These are phyloP conservation scores for Plasmodium gaboni DNA, from an alignment of 169 alveolate species.

Conservation along the genomic window DNA sequence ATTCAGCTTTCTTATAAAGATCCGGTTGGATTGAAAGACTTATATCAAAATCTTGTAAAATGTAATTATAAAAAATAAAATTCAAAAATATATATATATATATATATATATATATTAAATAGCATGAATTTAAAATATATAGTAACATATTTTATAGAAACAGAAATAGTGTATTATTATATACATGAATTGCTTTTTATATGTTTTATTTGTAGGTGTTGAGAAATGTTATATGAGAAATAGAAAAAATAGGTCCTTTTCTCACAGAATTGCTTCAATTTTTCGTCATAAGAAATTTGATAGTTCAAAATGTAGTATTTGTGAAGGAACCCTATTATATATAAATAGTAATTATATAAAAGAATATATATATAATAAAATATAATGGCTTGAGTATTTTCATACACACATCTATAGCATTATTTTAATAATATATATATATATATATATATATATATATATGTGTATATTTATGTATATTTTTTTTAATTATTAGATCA, in stretches of 20 bases:
- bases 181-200: background rate
- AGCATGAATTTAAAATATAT: too few relatives aligned
- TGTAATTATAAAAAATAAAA: constrained; percentile 14
- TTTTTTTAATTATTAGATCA: constrained; percentile 14
- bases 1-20: constrained; percentile 50
- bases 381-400: too few relatives aligned
- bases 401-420: too few relatives aligned
- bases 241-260: background rate
- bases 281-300: constrained; percentile 11
- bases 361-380: background rate
- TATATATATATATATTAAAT: too few relatives aligned
- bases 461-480: background rate
- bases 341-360: constrained; percentile 27
- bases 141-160: background rate
- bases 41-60: constrained; percentile 30
- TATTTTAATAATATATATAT: background rate
- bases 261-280: background rate
- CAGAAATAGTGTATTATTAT: background rate
- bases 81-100: background rate
- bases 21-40: background rate
- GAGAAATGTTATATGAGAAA: constrained; percentile 14
- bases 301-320: constrained; percentile 17
- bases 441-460: background rate
- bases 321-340: constrained; percentile 59
- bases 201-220: constrained; percentile 14